phyloP scores from a whole-genome alignment of 148 eudicot species.

The Arctostaphylos glauca region DNA sequence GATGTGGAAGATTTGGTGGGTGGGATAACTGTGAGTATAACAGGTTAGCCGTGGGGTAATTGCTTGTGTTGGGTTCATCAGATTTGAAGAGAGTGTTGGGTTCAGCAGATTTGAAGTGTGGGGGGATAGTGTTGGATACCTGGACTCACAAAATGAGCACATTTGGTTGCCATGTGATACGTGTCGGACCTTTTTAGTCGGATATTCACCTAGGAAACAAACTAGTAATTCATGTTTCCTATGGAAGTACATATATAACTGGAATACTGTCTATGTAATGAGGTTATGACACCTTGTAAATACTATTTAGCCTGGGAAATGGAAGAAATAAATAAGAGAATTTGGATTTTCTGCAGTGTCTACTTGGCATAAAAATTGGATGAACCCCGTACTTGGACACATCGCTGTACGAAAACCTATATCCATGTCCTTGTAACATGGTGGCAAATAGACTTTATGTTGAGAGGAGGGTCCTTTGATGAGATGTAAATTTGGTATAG shows the following conservation, averaged over 20 bases:
- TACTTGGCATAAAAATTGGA: not conserved
- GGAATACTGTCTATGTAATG: not conserved
- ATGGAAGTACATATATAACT: not conserved
- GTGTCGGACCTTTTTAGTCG: not conserved
- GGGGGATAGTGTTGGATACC: not conserved
- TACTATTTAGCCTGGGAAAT: not conserved
- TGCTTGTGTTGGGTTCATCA: too few species aligned
- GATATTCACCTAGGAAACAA: not conserved
- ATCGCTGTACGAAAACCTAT: not conserved
- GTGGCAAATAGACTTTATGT: not conserved
- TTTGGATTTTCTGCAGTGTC: not conserved
- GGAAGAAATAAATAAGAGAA: not conserved
- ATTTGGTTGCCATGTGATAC: not conserved
- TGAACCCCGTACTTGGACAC: not conserved
- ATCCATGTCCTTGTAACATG: not conserved
- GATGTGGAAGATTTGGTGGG: too few species aligned
- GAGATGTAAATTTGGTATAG: not conserved
- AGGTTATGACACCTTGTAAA: not conserved
- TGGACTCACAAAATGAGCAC: not conserved
- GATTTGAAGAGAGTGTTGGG: too few species aligned
- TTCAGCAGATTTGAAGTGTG: too few species aligned
- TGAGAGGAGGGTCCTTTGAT: not conserved
- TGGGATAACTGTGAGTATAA: too few species aligned
- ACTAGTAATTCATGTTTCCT: not conserved
- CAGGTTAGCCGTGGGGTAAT: too few species aligned